Conservation (phyloP, 1,284 basidiomycete species). For the Entoloma clypeatum region DNA sequence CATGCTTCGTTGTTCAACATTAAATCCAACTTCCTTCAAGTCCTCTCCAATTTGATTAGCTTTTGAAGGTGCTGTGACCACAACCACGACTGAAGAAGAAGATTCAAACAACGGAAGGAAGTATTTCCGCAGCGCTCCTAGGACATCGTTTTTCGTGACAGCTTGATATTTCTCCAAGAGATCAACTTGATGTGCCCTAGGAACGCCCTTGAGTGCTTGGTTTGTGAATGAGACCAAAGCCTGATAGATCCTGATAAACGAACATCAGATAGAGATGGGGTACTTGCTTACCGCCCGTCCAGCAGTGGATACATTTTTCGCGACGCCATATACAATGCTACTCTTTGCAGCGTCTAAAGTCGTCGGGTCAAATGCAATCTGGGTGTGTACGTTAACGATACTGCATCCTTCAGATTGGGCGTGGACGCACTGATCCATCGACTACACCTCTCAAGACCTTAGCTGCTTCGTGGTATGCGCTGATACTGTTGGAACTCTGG, state of each 20-base stretch:
- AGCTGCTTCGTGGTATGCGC: slow-evolving; percentile 80
- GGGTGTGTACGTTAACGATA: slow-evolving; percentile 9
- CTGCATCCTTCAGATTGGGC: slow-evolving; percentile 2
- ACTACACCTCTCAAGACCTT: slow-evolving; percentile 74
- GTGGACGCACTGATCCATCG: slow-evolving; percentile 68
- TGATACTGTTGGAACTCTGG: slow-evolving; percentile 84
- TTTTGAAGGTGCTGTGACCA: slow-evolving; percentile 82
- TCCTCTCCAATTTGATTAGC: slow-evolving; percentile 68
- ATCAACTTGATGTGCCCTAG: slow-evolving; percentile 69
- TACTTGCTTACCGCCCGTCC: slow-evolving; percentile 67
- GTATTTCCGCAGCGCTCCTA: slow-evolving; percentile 67
- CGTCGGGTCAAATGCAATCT: slow-evolving; percentile 83
- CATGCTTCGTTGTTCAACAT: slow-evolving; percentile 71
- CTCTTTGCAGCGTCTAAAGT: slow-evolving; percentile 91
- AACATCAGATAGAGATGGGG: not conserved
- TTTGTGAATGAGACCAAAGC: slow-evolving; percentile 80
- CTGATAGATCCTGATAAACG: slow-evolving; percentile 34
- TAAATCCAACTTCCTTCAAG: slow-evolving; percentile 69
- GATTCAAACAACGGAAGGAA: slow-evolving; percentile 87
- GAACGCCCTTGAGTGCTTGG: slow-evolving; percentile 79
- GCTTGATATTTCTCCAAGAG: slow-evolving; percentile 76
- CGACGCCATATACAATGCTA: slow-evolving; percentile 82
- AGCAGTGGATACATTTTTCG: slow-evolving; percentile 81
- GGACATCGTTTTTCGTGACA: slow-evolving; percentile 77
- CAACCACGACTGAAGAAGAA: slow-evolving; percentile 72